These are phyloP conservation scores for Eimeria necatrix DNA, from an alignment of 169 alveolate genomes.

Conservation along the genomic window DNA sequence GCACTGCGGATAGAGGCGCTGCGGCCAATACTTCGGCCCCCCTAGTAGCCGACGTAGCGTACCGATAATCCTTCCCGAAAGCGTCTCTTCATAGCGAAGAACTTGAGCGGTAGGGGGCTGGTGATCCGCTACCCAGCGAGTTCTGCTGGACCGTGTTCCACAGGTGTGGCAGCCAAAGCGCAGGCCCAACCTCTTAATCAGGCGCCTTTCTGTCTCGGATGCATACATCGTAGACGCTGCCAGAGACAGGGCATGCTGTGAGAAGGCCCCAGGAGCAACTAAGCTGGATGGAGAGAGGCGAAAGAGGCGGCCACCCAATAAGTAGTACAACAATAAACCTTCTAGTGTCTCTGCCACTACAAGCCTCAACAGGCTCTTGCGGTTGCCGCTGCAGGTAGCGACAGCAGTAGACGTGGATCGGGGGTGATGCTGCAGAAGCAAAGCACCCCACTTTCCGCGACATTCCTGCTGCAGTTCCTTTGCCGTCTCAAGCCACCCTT, in stretches of 20 bases:
- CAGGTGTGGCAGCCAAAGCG: slow-evolving; percentile 89
- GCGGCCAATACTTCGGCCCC: slow-evolving; percentile 83
- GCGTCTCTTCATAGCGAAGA: slow-evolving; percentile 66
- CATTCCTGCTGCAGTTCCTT: slow-evolving; percentile 43
- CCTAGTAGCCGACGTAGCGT: slow-evolving; percentile 73
- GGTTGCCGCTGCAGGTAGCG: slow-evolving; percentile 49
- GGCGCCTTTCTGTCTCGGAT: slow-evolving; percentile 31
- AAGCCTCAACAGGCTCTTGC: slow-evolving; percentile 7
- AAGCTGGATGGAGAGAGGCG: slow-evolving; percentile 63
- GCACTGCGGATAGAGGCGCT: slow-evolving; percentile 89
- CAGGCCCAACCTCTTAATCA: slow-evolving; percentile 82
- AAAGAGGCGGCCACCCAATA: slow-evolving; percentile 43
- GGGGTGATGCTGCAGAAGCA: slow-evolving; percentile 56
- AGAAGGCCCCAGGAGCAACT: slow-evolving; percentile 41
- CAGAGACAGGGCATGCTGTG: neutral
- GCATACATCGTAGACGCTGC: slow-evolving; percentile 18
- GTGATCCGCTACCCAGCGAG: slow-evolving; percentile 87
- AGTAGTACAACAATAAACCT: slow-evolving; percentile 9
- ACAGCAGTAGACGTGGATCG: slow-evolving; percentile 52
- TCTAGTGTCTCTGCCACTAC: neutral
- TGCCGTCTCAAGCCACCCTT: slow-evolving; percentile 40
- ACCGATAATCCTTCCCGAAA: slow-evolving; percentile 77
- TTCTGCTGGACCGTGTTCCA: slow-evolving; percentile 80
- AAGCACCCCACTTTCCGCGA: slow-evolving; percentile 51
- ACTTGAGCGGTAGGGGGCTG: slow-evolving; percentile 89